These are phyloP conservation scores for Penicillium expansum DNA, from an alignment of 2,329 filamentous ascomycete genomes.

Conservation along the genomic window DNA sequence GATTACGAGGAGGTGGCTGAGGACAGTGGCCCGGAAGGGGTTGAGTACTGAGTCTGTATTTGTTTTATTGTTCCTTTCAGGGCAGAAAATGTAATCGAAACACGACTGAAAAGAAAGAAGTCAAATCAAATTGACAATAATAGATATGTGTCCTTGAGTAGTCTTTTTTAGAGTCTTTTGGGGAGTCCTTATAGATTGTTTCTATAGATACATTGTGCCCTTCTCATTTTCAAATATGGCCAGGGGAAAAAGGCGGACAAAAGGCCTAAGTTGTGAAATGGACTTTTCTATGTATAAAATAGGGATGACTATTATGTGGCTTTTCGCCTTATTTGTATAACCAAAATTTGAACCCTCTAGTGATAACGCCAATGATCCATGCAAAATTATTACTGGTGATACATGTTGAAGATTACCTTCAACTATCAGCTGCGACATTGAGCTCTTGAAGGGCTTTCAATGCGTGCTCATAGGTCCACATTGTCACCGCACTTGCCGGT, in stretches of 20 bases:
- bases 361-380: constrained; percentile 8
- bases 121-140: not conserved
- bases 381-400: not conserved
- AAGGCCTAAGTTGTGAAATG: not conserved
- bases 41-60: not conserved
- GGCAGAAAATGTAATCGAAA: not conserved
- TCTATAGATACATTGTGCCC: too few species aligned
- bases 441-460: constrained; percentile 57
- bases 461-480: constrained; percentile 88
- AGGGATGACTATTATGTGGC: not conserved
- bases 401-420: not conserved
- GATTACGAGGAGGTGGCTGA: constrained; percentile 81
- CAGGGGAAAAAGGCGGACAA: too few species aligned
- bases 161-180: not conserved
- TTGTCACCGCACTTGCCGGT: constrained; percentile 85
- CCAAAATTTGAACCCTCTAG: not conserved
- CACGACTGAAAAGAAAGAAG: not conserved
- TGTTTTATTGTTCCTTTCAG: not conserved
- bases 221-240: too few species aligned
- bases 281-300: not conserved
- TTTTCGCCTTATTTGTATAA: not conserved
- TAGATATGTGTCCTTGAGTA: not conserved
- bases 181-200: too few species aligned
- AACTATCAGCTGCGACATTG: constrained; percentile 22
- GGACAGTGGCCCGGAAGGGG: not conserved